Base-by-base conservation (phyloP, 306 rosid genomes). In the Potentilla sterilis region DNA sequence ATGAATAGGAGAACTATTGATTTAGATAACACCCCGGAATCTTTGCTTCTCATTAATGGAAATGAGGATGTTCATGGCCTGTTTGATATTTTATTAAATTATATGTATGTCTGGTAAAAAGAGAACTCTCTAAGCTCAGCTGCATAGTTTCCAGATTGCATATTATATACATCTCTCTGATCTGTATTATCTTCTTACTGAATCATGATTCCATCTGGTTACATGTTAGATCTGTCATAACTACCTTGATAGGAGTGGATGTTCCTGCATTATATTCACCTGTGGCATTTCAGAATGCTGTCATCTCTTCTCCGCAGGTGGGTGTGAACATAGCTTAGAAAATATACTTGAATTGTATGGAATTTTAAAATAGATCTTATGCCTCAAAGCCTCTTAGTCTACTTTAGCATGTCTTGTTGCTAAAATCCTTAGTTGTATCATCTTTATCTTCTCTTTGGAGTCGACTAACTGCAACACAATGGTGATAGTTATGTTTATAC, bases 1-100 rank as follows among this genome's bases (percentile, higher is more conserved):
- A 69, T 89, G 47, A 95, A 95, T 77, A 84, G 97, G 81, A 90
- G 98, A 89, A 95, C 98, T 37, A 87, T 90, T 72, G 92, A 95
- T 35, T 82, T 92, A 16, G 96, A 89, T 82, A 91, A 87, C 77
- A 92, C 82, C 83, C 82, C 96, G 11, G 88, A 96, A 77, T 96
- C 99, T 69, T 82, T 92, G 77, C 91, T 96, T 80, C 81, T 77
- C 82, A 87, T 92, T 82, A 82, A 83, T 69, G 96, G 92, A 86
- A 89, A 87, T 74, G 81, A 81, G 78, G 75, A 80, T 69, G 89
- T 89, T 65, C 97, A 96, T 38, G 88, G 96, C 73, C 84, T 96
- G 77, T 96, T 86, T 73, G 99, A 96, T 72, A 71, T 92, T 70
- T 81, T 96, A 74, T 77, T 96, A 77, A 92, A 90, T 82, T 89